phyloP scores from a whole-genome alignment of 2,329 filamentous ascomycete species.

The Phialocephala sp. region DNA sequence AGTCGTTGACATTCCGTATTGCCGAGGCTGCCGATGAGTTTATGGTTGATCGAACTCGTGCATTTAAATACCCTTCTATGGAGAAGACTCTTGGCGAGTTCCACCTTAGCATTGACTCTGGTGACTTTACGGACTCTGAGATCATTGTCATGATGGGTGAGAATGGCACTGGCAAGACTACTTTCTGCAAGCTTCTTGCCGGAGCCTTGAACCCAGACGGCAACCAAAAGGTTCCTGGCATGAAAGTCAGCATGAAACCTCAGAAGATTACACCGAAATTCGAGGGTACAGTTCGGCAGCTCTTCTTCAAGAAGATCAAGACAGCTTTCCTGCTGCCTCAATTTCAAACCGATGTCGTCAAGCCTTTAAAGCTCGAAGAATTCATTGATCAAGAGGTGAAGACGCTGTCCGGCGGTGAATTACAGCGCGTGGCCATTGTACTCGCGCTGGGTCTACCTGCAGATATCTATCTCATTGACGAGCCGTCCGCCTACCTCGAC shows the following conservation, averaged over 20 bases:
- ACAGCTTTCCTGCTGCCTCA: slow-evolving; percentile 93
- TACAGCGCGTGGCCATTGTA: slow-evolving; percentile 98
- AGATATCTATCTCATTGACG: slow-evolving; percentile 98
- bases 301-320: slow-evolving; percentile 99
- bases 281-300: slow-evolving; percentile 91
- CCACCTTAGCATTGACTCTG: slow-evolving; percentile 79
- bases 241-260: slow-evolving; percentile 99
- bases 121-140: slow-evolving; percentile 95
- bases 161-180: slow-evolving; percentile 99
- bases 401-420: slow-evolving; percentile 97
- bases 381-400: slow-evolving; percentile 99
- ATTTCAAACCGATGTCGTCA: slow-evolving; percentile 99
- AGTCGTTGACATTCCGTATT: slow-evolving; percentile 94
- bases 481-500: slow-evolving; percentile 96
- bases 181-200: slow-evolving; percentile 95
- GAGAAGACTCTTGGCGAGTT: slow-evolving; percentile 91
- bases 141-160: slow-evolving; percentile 99
- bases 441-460: slow-evolving; percentile 94
- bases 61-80: slow-evolving; percentile 88
- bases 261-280: slow-evolving; percentile 99
- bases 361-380: slow-evolving; percentile 97
- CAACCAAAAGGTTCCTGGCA: slow-evolving; percentile 77
- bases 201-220: slow-evolving; percentile 92
- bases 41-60: slow-evolving; percentile 80
- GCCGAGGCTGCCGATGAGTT: slow-evolving; percentile 90